phyloP scores from a whole-genome alignment of 2,329 filamentous ascomycete species.

The Exophiala phaeomuriformis region DNA sequence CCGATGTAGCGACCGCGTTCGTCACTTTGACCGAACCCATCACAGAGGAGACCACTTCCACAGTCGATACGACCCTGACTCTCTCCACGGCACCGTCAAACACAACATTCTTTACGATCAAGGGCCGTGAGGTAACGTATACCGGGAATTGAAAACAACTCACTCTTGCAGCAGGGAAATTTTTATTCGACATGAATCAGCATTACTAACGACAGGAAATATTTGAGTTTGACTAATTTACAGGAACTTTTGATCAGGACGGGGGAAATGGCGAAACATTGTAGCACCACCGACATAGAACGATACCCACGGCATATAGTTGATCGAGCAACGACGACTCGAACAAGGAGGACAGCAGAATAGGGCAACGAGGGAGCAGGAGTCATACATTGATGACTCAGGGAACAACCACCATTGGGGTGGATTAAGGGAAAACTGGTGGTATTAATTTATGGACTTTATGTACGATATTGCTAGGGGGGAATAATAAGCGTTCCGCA shows the following conservation, averaged over 20 bases:
- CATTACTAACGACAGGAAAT: background rate
- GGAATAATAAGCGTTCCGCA: no score
- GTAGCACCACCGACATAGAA: background rate
- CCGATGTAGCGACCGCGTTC: constrained; percentile 5
- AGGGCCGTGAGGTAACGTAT: constrained; percentile 15
- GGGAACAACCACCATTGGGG: no score
- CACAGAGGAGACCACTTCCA: constrained; percentile 5
- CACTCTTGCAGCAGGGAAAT: constrained; percentile 4
- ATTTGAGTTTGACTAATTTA: constrained; percentile 5
- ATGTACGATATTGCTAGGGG: no score
- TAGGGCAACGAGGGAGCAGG: background rate
- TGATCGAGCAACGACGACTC: background rate
- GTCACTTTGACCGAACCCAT: constrained; percentile 9
- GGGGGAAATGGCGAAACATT: background rate
- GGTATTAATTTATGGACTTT: no score
- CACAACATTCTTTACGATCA: constrained; percentile 17
- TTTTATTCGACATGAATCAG: background rate
- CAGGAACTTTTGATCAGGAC: background rate
- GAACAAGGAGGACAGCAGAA: background rate
- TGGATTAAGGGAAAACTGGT: no score
- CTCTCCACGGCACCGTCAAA: constrained; percentile 3
- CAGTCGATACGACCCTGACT: constrained; percentile 5
- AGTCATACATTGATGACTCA: background rate
- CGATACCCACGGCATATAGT: background rate
- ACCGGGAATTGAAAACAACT: constrained; percentile 6